Percentiles rank a stretch among this genome's conserved stretches.
Conservation (phyloP, 176 grass and related monocot species). For the Chrysopogon serrulatus region DNA sequence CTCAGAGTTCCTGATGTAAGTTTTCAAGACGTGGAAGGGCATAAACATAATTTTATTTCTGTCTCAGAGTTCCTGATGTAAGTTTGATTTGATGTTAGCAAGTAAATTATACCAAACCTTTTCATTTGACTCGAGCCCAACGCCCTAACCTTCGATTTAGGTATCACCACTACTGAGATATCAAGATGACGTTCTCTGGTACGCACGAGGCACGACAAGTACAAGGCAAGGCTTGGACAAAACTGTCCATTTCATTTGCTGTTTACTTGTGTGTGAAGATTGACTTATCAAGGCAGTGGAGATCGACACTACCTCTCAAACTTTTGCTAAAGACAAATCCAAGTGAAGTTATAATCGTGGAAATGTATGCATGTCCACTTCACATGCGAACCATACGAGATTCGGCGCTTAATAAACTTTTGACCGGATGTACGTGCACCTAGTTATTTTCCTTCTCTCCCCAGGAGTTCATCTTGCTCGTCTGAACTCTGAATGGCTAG, state of each 20-base stretch:
- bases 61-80: too few relatives aligned
- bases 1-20: too few relatives aligned
- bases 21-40: too few relatives aligned
- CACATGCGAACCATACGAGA: background rate
- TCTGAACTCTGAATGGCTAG: background rate
- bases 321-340: background rate
- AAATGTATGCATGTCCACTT: background rate
- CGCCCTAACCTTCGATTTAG: too few relatives aligned
- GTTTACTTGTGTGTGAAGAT: background rate
- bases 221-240: conserved; percentile 83
- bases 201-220: conserved; percentile 56
- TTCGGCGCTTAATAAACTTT: background rate
- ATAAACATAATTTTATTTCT: too few relatives aligned
- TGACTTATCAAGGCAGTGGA: background rate
- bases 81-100: too few relatives aligned
- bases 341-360: background rate
- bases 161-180: background rate
- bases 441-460: background rate
- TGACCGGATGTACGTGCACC: background rate
- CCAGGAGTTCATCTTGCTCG: background rate
- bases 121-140: too few relatives aligned
- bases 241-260: conserved; percentile 55
- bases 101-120: too few relatives aligned
- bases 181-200: conserved; percentile 65
- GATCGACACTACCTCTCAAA: background rate